Evolutionary conservation across 768 basidiomycete species (phyloP).

Genomic region (Trametes punicea): DNA sequence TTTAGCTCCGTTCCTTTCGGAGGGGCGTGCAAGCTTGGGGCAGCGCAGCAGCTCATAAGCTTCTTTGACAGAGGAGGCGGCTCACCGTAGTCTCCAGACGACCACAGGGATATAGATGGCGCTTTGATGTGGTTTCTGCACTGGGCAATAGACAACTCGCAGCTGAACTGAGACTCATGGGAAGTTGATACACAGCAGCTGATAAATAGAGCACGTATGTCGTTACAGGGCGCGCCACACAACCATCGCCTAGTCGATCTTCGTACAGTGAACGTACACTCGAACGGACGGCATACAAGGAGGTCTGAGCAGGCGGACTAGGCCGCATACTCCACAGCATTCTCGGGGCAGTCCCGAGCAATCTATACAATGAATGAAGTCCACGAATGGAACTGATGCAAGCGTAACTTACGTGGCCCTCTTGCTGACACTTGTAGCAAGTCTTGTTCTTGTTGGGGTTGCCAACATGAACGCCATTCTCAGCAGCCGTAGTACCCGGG

Average conservation of each 20-base stretch:
- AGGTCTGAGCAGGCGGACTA: conserved; percentile 11
- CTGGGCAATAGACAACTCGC: too few species aligned
- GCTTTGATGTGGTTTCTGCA: too few species aligned
- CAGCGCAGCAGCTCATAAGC: too few species aligned
- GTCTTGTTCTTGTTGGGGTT: conserved; percentile 66
- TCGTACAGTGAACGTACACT: conserved; percentile 19
- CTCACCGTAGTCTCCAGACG: too few species aligned
- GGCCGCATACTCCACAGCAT: conserved; percentile 26
- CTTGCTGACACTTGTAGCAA: conserved; percentile 86
- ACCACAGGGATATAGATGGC: too few species aligned
- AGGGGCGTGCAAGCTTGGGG: too few species aligned
- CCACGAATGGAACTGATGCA: neutral
- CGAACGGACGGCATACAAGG: conserved; percentile 4
- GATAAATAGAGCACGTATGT: conserved; percentile 19
- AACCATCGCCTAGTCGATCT: conserved; percentile 10
- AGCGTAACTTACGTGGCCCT: conserved; percentile 67
- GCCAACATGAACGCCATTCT: conserved; percentile 45
- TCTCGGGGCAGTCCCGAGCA: conserved; percentile 36
- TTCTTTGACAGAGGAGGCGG: too few species aligned
- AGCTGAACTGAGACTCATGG: neutral
- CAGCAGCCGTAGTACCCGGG: conserved; percentile 49
- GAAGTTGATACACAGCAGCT: conserved; percentile 7
- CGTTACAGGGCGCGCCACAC: conserved; percentile 15
- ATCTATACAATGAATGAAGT: conserved; percentile 23
- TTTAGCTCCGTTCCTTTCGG: too few species aligned